Conservation (phyloP, 306 rosid species). For the Hippophae gyantsensis region DNA sequence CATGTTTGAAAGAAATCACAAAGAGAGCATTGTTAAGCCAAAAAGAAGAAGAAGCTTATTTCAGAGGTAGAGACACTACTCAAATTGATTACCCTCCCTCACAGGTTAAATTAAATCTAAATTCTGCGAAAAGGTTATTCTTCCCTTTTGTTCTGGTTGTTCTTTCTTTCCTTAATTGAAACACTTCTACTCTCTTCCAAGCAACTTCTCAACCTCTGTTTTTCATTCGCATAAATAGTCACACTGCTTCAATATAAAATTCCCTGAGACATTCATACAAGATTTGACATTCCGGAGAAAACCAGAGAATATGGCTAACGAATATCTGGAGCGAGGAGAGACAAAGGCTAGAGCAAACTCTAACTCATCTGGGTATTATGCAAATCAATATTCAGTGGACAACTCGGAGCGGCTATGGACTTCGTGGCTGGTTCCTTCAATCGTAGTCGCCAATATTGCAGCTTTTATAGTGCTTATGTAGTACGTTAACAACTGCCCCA, state of each 20-base stretch:
- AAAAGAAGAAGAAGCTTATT: not conserved
- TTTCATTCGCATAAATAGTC: not conserved
- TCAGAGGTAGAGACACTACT: not conserved
- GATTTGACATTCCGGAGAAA: not conserved
- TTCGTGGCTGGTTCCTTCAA: constrained; percentile 41
- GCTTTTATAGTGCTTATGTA: constrained; percentile 33
- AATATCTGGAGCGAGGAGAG: constrained; percentile 39
- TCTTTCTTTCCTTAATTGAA: not conserved
- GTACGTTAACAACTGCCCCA: constrained; percentile 36
- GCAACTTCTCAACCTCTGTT: constrained; percentile 19
- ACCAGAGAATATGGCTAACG: constrained; percentile 22
- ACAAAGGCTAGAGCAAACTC: constrained; percentile 16
- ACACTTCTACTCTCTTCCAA: constrained; percentile 19
- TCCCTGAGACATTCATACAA: not conserved
- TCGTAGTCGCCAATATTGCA: constrained; percentile 35
- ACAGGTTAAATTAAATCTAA: constrained; percentile 4
- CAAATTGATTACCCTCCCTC: too few species aligned
- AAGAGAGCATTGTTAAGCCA: too few species aligned
- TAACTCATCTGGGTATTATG: constrained; percentile 9
- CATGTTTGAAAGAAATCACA: too few species aligned
- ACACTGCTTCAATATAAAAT: not conserved
- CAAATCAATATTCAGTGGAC: constrained; percentile 24
- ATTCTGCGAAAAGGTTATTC: not conserved
- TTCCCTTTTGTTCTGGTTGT: not conserved
- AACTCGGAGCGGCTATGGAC: constrained; percentile 37